Evolutionary conservation across 768 basidiomycete genomes (phyloP).

Genomic region (Amanita fuliginea): DNA sequence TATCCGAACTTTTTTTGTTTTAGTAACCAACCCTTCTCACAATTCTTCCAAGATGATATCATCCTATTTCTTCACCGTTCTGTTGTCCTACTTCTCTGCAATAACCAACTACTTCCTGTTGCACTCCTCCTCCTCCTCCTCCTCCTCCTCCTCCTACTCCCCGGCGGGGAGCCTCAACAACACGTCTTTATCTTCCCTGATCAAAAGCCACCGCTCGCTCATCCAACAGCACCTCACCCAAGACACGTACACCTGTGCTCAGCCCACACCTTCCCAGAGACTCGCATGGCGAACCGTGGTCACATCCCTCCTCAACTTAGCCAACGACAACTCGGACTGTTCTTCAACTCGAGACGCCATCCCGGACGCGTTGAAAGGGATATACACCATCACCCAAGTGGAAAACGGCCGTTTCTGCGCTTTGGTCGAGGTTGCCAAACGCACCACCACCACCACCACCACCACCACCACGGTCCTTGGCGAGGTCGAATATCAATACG

Average conservation of each 20-base stretch:
- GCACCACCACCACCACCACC: no score
- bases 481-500: not conserved
- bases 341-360: not conserved
- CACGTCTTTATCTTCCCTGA: not conserved
- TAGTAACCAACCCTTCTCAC: no score
- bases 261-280: not conserved
- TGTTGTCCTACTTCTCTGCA: not conserved
- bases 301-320: not conserved
- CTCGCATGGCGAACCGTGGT: not conserved
- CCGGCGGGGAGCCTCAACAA: no score
- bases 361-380: not conserved
- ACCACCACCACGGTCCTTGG: not conserved
- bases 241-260: not conserved
- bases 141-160: no score
- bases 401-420: slow-evolving; percentile 1
- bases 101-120: not conserved
- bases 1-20: slow-evolving; percentile 32
- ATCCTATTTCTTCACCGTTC: not conserved
- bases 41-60: no score
- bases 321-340: not conserved
- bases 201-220: not conserved
- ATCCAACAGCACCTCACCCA: not conserved
- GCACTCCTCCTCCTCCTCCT: no score
- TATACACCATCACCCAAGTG: not conserved
- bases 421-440: slow-evolving; percentile 3